Percentiles rank a stretch among this genome's conserved stretches.
phyloP scores from a whole-genome alignment of 164 flowering plant species.

The Amborella trichopoda region DNA sequence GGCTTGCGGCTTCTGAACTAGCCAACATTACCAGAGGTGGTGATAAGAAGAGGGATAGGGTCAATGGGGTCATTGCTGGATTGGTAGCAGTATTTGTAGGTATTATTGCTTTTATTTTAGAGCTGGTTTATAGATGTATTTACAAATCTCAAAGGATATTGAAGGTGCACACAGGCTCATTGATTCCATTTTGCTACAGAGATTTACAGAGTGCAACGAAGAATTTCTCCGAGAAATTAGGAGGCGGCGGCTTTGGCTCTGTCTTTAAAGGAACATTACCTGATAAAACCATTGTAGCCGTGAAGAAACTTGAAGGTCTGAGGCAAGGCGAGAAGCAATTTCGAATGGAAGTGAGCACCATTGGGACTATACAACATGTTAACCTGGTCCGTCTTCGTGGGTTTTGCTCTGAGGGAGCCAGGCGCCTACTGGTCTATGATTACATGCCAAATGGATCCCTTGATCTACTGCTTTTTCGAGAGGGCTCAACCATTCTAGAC shows the following conservation, averaged over 20 bases:
- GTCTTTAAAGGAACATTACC: conserved; percentile 38
- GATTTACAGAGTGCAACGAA: conserved; percentile 35
- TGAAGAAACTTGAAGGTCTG: conserved; percentile 37
- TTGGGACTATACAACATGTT: conserved; percentile 52
- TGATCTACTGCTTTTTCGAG: conserved; percentile 23
- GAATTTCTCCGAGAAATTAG: conserved; percentile 38
- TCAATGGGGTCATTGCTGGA: conserved; percentile 13
- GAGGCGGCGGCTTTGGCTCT: conserved; percentile 52
- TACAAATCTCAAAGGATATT: conserved; percentile 1
- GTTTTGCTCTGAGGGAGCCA: conserved; percentile 35
- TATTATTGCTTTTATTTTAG: conserved; percentile 9
- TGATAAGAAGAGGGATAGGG: conserved; percentile 6
- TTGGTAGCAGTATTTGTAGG: conserved; percentile 7
- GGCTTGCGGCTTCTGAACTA: too few relatives aligned
- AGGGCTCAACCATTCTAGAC: conserved; percentile 5
- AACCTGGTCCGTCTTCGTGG: conserved; percentile 51
- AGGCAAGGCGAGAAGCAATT: conserved; percentile 53
- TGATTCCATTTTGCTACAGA: conserved; percentile 24
- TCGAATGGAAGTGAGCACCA: conserved; percentile 51
- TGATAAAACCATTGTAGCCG: conserved; percentile 26
- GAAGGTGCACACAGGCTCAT: conserved; percentile 21
- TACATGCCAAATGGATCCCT: conserved; percentile 47
- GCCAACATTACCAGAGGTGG: too few relatives aligned
- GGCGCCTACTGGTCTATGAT: conserved; percentile 38
- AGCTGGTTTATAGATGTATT: conserved; percentile 8